phyloP scores from a whole-genome alignment of 1,284 basidiomycete genomes.

The Anthracocystis panici-leucophaei region DNA sequence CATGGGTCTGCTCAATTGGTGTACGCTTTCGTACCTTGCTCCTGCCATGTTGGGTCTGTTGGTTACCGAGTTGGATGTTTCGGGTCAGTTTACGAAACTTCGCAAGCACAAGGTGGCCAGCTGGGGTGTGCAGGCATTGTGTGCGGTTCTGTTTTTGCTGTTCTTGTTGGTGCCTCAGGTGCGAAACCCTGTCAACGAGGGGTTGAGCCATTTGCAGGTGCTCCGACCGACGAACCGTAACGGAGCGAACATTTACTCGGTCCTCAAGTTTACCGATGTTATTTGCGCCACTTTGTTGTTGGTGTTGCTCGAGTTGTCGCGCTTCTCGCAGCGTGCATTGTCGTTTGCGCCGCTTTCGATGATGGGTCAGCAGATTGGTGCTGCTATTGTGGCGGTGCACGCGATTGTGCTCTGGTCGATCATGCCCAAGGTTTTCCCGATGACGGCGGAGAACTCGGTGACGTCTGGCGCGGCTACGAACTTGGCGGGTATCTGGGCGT shows the following conservation, averaged over 20 bases:
- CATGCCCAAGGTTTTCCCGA: constrained; percentile 48
- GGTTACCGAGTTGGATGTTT: constrained; percentile 42
- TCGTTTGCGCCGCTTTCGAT: constrained; percentile 28
- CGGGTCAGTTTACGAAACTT: constrained; percentile 28
- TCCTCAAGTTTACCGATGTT: constrained; percentile 45
- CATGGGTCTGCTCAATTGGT: constrained; percentile 38
- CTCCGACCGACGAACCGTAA: constrained; percentile 26
- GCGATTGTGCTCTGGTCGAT: constrained; percentile 44
- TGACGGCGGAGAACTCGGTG: constrained; percentile 19
- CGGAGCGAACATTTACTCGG: constrained; percentile 36
- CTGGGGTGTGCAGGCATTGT: constrained; percentile 23
- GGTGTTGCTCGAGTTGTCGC: constrained; percentile 30
- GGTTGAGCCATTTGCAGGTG: constrained; percentile 35
- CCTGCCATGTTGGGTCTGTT: constrained; percentile 40
- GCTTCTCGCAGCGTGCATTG: constrained; percentile 18
- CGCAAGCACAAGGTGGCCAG: constrained; percentile 12
- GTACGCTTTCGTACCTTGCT: constrained; percentile 39
- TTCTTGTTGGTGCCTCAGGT: constrained; percentile 40
- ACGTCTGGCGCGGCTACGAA: constrained; percentile 32
- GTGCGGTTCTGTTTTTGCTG: constrained; percentile 26
- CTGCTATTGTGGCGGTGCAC: constrained; percentile 39
- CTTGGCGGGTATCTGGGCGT: constrained; percentile 45
- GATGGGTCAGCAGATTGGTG: constrained; percentile 47
- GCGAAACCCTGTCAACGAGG: constrained; percentile 29
- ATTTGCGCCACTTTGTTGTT: constrained; percentile 34